phyloP scores from a whole-genome alignment of 2,329 filamentous ascomycete species.

The Fusarium aywerte region DNA sequence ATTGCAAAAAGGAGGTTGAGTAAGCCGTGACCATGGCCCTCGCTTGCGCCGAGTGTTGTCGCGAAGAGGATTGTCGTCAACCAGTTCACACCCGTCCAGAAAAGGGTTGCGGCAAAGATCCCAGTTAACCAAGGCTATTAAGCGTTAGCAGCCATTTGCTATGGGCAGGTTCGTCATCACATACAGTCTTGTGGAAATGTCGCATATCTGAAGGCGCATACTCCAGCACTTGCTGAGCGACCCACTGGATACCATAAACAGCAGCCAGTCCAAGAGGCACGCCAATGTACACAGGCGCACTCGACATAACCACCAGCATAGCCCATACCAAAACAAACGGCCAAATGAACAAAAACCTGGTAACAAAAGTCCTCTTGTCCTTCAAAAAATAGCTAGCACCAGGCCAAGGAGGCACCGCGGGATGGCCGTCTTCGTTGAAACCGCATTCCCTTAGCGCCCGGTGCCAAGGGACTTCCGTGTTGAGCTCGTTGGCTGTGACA shows the following conservation, averaged over 20 bases:
- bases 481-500: slow-evolving; percentile 88
- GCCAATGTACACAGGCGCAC: slow-evolving; percentile 78
- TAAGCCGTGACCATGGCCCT: slow-evolving; percentile 66
- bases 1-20: slow-evolving; percentile 80
- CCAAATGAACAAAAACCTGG: slow-evolving; percentile 88
- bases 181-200: slow-evolving; percentile 86
- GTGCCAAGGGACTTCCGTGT: slow-evolving; percentile 83
- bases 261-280: slow-evolving; percentile 76
- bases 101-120: slow-evolving; percentile 88
- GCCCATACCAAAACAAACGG: slow-evolving; percentile 81
- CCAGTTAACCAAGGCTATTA: slow-evolving; percentile 87
- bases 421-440: slow-evolving; percentile 81
- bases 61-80: slow-evolving; percentile 67
- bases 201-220: slow-evolving; percentile 91
- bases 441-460: slow-evolving; percentile 85
- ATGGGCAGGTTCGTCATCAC: slow-evolving; percentile 45
- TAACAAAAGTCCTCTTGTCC: slow-evolving; percentile 81
- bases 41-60: slow-evolving; percentile 33
- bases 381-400: slow-evolving; percentile 77
- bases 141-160: slow-evolving; percentile 12
- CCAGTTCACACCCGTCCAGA: slow-evolving; percentile 83
- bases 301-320: slow-evolving; percentile 76
- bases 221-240: slow-evolving; percentile 79
- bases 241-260: slow-evolving; percentile 78
- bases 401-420: slow-evolving; percentile 76